phyloP scores from a whole-genome alignment of 495 filamentous ascomycete genomes.

The Amorphotheca resinae region DNA sequence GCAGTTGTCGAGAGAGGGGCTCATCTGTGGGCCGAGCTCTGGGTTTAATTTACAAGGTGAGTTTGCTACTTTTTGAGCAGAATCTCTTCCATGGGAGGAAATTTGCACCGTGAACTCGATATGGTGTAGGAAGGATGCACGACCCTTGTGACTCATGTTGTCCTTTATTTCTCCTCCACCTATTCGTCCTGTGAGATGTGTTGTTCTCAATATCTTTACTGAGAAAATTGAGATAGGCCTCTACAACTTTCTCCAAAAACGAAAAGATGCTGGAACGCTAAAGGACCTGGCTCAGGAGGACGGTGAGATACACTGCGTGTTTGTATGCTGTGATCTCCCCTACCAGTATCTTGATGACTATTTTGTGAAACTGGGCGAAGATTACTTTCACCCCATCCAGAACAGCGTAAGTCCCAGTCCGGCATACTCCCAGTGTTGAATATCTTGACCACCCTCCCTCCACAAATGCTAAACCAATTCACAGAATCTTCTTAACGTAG shows the following conservation, averaged over 20 bases:
- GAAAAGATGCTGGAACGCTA: slow-evolving; percentile 32
- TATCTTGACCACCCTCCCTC: background rate
- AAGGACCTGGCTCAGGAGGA: slow-evolving; percentile 29
- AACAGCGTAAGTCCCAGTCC: background rate
- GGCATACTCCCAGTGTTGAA: no score
- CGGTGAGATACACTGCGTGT: slow-evolving; percentile 42
- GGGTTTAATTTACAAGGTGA: slow-evolving; percentile 45
- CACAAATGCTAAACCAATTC: background rate
- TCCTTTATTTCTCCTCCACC: no score
- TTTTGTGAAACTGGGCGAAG: slow-evolving; percentile 38
- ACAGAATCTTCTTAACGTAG: background rate
- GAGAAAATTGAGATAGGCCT: background rate
- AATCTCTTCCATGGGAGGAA: background rate
- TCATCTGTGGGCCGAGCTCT: slow-evolving; percentile 48
- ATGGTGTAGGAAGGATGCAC: no score
- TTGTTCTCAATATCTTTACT: no score
- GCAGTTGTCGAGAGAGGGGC: slow-evolving; percentile 40
- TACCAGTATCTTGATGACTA: slow-evolving; percentile 52
- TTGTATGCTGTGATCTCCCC: slow-evolving; percentile 48
- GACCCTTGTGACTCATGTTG: no score
- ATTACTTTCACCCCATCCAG: slow-evolving; percentile 38
- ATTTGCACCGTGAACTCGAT: no score
- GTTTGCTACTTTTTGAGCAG: slow-evolving; percentile 19
- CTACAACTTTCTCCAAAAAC: slow-evolving; percentile 32
- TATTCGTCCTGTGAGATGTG: no score